Conservation (phyloP, 108 stramenopile genomes). For the Mediolabrus comicus region DNA sequence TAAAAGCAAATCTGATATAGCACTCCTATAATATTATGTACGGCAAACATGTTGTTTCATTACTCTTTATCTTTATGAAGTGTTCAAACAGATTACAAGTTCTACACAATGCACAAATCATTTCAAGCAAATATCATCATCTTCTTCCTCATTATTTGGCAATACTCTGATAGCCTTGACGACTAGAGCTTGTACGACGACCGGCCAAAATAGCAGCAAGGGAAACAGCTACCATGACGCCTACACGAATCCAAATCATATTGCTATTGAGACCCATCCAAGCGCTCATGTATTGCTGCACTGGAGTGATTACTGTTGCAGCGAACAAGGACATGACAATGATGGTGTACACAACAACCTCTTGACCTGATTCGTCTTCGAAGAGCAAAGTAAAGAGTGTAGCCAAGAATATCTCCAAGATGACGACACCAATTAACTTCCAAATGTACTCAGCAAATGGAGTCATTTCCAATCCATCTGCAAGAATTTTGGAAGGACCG, state of each 20-base stretch:
- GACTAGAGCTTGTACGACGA: slow-evolving; percentile 3
- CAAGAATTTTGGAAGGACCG: slow-evolving; percentile 22
- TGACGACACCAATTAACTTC: slow-evolving; percentile 18
- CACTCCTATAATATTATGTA: too few species aligned
- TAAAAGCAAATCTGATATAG: too few species aligned
- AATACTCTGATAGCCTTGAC: not conserved
- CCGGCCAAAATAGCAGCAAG: slow-evolving; percentile 36
- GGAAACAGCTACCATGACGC: slow-evolving; percentile 21
- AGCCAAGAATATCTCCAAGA: slow-evolving; percentile 27
- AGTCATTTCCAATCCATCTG: slow-evolving; percentile 44
- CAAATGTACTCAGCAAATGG: slow-evolving; percentile 29
- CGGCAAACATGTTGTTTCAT: too few species aligned
- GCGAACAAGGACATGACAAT: slow-evolving; percentile 24
- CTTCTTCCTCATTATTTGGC: not conserved
- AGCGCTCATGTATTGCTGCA: slow-evolving; percentile 31
- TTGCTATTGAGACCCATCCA: slow-evolving; percentile 35
- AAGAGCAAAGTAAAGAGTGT: slow-evolving; percentile 24
- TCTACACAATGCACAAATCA: too few species aligned
- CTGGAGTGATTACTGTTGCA: slow-evolving; percentile 11
- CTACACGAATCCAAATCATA: slow-evolving; percentile 22
- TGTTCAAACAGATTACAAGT: not conserved
- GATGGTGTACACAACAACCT: slow-evolving; percentile 28
- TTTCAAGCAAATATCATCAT: not conserved
- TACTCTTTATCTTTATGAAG: not conserved
- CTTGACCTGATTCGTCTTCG: slow-evolving; percentile 41